These are phyloP conservation scores for Trametes meyenii DNA, from an alignment of 768 basidiomycete species.

Conservation along the genomic window DNA sequence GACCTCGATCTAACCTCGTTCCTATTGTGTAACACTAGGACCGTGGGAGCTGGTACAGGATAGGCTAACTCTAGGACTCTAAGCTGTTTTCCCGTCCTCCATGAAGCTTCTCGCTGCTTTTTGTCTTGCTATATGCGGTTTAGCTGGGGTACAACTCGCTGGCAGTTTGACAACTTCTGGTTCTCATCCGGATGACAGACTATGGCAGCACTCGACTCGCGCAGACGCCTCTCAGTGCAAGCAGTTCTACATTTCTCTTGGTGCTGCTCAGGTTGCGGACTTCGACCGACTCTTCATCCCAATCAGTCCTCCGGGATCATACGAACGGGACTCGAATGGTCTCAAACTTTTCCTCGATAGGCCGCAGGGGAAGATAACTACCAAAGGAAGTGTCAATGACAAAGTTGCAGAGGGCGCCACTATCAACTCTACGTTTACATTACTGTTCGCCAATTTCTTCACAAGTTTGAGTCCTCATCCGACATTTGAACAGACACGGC, in stretches of 20 bases:
- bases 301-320: conserved; percentile 37
- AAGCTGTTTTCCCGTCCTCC: not conserved
- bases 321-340: conserved; percentile 29
- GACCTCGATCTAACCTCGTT: no score
- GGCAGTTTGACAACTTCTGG: not conserved
- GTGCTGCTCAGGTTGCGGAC: conserved; percentile 21
- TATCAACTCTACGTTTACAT: conserved; percentile 43
- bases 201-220: not conserved
- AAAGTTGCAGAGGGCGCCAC: conserved; percentile 42
- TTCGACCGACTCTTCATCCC: conserved; percentile 32
- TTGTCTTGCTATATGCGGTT: not conserved
- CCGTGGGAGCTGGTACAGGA: no score
- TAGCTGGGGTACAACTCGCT: not conserved
- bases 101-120: not conserved
- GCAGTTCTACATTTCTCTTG: conserved; percentile 35
- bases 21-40: no score
- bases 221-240: conserved; percentile 21
- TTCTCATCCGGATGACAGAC: not conserved
- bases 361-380: conserved; percentile 36
- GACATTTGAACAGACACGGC: conserved; percentile 34
- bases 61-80: no score
- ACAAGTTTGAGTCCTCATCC: not conserved
- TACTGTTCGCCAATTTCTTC: conserved; percentile 31
- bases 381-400: conserved; percentile 40
- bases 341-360: conserved; percentile 38